Evolutionary conservation across 2,329 filamentous ascomycete genomes (phyloP).

Genomic region (Colletotrichum chrysophilum): DNA sequence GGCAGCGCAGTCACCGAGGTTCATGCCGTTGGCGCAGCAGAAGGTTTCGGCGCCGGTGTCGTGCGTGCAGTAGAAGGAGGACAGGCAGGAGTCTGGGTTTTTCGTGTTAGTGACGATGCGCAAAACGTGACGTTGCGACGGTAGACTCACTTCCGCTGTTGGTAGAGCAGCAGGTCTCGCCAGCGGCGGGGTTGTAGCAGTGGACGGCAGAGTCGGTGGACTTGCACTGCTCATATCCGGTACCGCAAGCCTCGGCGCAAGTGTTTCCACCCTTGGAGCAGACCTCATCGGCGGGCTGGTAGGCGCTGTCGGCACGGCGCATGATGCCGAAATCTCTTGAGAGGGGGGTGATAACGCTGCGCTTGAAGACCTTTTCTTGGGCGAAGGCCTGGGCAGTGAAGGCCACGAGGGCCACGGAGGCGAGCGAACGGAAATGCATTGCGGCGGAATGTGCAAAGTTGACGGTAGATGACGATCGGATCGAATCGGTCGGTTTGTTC

Average conservation of each 20-base stretch:
- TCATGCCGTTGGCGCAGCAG: conserved; percentile 65
- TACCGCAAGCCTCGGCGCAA: conserved; percentile 61
- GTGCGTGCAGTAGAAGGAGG: conserved; percentile 67
- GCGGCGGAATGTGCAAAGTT: not conserved
- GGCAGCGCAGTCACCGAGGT: conserved; percentile 58
- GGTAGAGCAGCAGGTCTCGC: conserved; percentile 63
- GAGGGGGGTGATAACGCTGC: conserved; percentile 36
- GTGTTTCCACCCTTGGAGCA: conserved; percentile 53
- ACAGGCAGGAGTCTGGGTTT: conserved; percentile 61
- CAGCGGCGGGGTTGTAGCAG: conserved; percentile 59
- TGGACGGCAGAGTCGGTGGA: conserved; percentile 55
- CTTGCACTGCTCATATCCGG: conserved; percentile 53
- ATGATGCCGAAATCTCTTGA: conserved; percentile 42
- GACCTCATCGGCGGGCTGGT: conserved; percentile 51
- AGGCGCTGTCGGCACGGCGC: conserved; percentile 51
- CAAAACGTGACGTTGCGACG: not conserved
- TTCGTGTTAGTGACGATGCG: not conserved
- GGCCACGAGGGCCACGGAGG: conserved; percentile 23
- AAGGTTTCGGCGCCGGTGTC: conserved; percentile 55
- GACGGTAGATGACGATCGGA: not conserved
- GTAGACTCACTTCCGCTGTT: conserved; percentile 60
- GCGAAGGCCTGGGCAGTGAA: conserved; percentile 22
- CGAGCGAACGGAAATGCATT: conserved; percentile 24
- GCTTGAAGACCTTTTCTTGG: conserved; percentile 32
- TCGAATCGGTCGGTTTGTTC: not conserved